Evolutionary conservation across 2,329 filamentous ascomycete species (phyloP).

Genomic region (Dactylellina sp.): DNA sequence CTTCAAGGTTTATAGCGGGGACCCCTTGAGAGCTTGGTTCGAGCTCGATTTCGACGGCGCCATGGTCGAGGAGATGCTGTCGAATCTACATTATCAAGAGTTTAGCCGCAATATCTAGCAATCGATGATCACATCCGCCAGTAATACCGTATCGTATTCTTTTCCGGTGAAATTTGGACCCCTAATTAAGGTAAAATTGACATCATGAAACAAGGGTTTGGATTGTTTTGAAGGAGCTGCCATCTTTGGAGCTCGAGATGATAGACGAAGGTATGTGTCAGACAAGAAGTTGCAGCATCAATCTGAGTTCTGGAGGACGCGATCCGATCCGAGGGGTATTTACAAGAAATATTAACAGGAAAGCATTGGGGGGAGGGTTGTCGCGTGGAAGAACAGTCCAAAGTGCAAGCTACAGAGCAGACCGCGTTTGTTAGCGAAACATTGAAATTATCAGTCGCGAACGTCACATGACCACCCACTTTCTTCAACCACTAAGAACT

Average conservation of each 20-base stretch:
- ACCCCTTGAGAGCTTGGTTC: slow-evolving; percentile 39
- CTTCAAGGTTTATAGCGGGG: slow-evolving; percentile 62
- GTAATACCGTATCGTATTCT: slow-evolving; percentile 45
- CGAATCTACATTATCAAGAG: slow-evolving; percentile 60
- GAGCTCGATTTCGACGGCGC: slow-evolving; percentile 61
- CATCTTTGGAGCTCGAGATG: slow-evolving; percentile 18
- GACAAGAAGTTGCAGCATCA: slow-evolving; percentile 14
- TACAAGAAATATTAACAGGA: neutral
- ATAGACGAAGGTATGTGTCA: neutral
- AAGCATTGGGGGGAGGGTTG: slow-evolving; percentile 11
- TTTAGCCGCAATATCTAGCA: slow-evolving; percentile 3
- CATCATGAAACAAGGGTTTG: slow-evolving; percentile 51
- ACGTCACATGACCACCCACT: slow-evolving; percentile 42
- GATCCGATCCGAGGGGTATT: slow-evolving; percentile 2
- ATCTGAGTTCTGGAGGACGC: slow-evolving; percentile 3
- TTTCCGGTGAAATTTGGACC: slow-evolving; percentile 48
- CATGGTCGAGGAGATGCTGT: slow-evolving; percentile 64
- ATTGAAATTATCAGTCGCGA: slow-evolving; percentile 30
- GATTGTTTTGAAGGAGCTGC: slow-evolving; percentile 23
- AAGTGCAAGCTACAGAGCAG: neutral
- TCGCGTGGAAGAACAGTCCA: slow-evolving; percentile 14
- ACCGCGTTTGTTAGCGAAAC: slow-evolving; percentile 38
- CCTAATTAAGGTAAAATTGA: slow-evolving; percentile 55
- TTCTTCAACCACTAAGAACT: slow-evolving; percentile 22
- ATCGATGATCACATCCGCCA: neutral